Evolutionary conservation across 2,329 filamentous ascomycete species (phyloP).

Genomic region (Aspergillus sp.): DNA sequence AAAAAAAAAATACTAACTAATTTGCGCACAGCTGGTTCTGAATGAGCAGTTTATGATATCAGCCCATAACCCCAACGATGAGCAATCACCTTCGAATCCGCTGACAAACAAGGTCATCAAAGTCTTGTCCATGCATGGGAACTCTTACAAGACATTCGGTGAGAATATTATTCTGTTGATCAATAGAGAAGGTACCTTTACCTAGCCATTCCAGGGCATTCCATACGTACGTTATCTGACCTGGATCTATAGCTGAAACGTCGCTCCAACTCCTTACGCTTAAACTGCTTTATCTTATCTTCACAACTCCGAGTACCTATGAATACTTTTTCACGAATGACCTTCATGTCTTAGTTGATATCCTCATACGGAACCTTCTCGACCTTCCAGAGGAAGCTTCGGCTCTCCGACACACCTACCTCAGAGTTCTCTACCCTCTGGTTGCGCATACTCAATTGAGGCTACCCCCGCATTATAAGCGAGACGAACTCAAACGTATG

Average conservation of each 20-base stretch:
- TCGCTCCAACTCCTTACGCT: conserved; percentile 93
- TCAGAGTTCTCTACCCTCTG: conserved; percentile 87
- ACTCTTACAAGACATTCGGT: conserved; percentile 87
- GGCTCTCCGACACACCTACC: conserved; percentile 83
- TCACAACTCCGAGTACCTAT: conserved; percentile 85
- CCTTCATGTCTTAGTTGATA: conserved; percentile 86
- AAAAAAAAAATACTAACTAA: conserved; percentile 15
- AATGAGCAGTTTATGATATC: conserved; percentile 98
- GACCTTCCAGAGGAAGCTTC: conserved; percentile 80
- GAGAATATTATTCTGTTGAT: conserved; percentile 95
- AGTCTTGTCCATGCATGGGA: conserved; percentile 76
- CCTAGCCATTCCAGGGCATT: background rate
- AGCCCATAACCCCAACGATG: conserved; percentile 53
- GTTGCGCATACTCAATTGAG: conserved; percentile 88
- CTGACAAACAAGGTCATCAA: conserved; percentile 95
- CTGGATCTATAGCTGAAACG: conserved; percentile 63
- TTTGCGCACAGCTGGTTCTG: conserved; percentile 70
- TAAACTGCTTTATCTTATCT: conserved; percentile 91
- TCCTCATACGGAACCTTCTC: conserved; percentile 94
- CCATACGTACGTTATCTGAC: conserved; percentile 12
- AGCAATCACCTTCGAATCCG: conserved; percentile 46
- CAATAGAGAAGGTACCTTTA: conserved; percentile 72
- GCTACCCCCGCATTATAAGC: conserved; percentile 86
- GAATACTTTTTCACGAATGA: conserved; percentile 99
- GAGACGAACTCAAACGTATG: conserved; percentile 75